These are phyloP conservation scores for Gastrodia elata DNA, from an alignment of 106 monocot genomes.

Conservation along the genomic window DNA sequence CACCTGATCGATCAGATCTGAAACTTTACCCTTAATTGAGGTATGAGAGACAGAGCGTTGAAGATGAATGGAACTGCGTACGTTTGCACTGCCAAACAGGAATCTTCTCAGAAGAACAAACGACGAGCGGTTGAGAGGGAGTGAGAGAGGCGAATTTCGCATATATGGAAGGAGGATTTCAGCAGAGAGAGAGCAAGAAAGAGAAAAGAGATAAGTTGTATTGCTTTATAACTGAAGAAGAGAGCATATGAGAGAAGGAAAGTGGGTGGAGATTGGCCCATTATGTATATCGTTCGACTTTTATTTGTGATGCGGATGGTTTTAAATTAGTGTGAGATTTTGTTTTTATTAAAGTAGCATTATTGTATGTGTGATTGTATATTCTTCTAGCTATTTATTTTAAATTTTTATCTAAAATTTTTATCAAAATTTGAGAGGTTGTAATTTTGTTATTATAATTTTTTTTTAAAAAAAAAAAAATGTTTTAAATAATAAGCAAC, in stretches of 20 bases:
- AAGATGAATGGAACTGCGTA: not conserved
- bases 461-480: too few relatives aligned
- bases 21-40: too few relatives aligned
- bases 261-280: slow-evolving; percentile 20
- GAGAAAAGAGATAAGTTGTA: not conserved
- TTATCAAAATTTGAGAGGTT: too few relatives aligned
- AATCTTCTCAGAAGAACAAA: slow-evolving; percentile 6
- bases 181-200: not conserved
- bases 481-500: too few relatives aligned
- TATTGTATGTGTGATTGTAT: too few relatives aligned
- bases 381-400: too few relatives aligned
- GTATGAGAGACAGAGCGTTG: slow-evolving; percentile 4
- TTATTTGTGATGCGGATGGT: too few relatives aligned
- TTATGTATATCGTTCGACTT: slow-evolving; percentile 47
- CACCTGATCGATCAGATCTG: not conserved
- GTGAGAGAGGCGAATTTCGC: not conserved
- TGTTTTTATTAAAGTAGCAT: too few relatives aligned
- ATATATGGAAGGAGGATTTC: not conserved
- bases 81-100: slow-evolving; percentile 1
- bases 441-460: too few relatives aligned
- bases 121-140: not conserved
- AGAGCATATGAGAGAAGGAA: not conserved
- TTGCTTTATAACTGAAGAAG: slow-evolving; percentile 20
- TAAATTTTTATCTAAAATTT: too few relatives aligned
- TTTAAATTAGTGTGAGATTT: too few relatives aligned